Conservation (phyloP, 768 basidiomycete species). For the Gautieria morchelliformis region DNA sequence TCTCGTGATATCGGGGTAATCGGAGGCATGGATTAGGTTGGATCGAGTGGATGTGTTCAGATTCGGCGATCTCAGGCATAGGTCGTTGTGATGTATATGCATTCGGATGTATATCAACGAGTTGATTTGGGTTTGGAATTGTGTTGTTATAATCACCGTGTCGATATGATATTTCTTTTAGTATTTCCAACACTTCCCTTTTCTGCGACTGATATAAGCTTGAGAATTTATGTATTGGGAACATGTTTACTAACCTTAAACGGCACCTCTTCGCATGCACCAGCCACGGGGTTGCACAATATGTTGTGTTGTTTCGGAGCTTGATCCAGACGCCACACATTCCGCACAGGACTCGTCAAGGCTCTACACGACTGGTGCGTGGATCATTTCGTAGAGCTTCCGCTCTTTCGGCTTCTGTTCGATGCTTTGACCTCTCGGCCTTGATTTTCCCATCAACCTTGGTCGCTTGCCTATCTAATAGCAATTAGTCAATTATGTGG, state of each 20-base stretch:
- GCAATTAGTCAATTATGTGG: background rate
- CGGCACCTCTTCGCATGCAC: background rate
- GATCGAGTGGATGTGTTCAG: too few relatives aligned
- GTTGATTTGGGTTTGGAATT: background rate
- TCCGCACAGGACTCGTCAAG: background rate
- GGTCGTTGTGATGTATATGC: too few relatives aligned
- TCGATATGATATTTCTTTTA: too few relatives aligned
- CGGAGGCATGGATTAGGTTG: too few relatives aligned
- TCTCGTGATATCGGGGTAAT: too few relatives aligned
- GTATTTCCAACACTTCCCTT: background rate
- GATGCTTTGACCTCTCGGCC: background rate
- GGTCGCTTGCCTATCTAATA: background rate
- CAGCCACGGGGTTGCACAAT: conserved; percentile 2
- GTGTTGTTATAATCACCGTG: too few relatives aligned
- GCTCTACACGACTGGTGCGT: background rate
- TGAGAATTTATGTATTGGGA: background rate
- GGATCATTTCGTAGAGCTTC: background rate
- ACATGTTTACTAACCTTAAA: background rate
- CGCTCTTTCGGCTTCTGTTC: conserved; percentile 3
- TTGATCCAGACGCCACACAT: conserved; percentile 3
- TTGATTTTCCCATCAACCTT: background rate
- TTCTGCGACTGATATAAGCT: background rate
- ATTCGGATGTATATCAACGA: too few relatives aligned
- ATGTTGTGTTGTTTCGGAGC: conserved; percentile 2
- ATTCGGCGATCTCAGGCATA: too few relatives aligned